Evolutionary conservation across 352 stramenopile species (phyloP).

Genomic region (Pythium pyrilobum): DNA sequence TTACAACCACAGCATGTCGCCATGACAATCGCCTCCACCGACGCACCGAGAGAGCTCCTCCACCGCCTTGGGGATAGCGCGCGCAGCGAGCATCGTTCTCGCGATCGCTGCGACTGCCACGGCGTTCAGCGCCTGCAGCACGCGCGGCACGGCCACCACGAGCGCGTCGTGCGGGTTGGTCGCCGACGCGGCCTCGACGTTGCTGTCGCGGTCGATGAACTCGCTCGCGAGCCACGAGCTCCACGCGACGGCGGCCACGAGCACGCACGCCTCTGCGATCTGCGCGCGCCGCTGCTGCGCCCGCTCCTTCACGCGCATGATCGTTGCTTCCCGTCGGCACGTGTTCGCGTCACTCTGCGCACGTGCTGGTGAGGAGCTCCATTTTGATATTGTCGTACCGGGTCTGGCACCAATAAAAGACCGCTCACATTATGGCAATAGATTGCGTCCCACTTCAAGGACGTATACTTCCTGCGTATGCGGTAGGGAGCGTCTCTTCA

Average conservation of each 20-base stretch:
- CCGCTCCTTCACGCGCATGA: slow-evolving; percentile 14
- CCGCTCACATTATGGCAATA: no score
- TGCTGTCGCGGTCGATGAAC: not conserved
- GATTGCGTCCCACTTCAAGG: slow-evolving; percentile 2
- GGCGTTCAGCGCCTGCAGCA: slow-evolving; percentile 32
- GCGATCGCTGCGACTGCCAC: slow-evolving; percentile 23
- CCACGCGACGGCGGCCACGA: slow-evolving; percentile 31
- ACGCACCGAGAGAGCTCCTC: slow-evolving; percentile 11
- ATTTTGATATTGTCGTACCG: no score
- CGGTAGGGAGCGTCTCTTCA: not conserved
- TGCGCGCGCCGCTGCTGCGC: slow-evolving; percentile 17
- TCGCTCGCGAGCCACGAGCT: slow-evolving; percentile 20
- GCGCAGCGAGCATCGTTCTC: slow-evolving; percentile 20
- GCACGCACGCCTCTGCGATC: slow-evolving; percentile 28
- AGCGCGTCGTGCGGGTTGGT: not conserved
- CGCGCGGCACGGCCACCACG: slow-evolving; percentile 18
- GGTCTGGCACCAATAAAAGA: no score
- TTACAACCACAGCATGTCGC: not conserved
- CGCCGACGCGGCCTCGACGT: not conserved
- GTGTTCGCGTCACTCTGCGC: not conserved
- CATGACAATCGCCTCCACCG: not conserved
- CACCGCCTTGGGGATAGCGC: slow-evolving; percentile 16
- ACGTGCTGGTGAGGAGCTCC: no score
- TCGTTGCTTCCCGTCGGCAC: not conserved
- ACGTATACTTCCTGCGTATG: not conserved